These are phyloP conservation scores for Skeletonema marinoi DNA, from an alignment of 108 stramenopile genomes.

Conservation along the genomic window DNA sequence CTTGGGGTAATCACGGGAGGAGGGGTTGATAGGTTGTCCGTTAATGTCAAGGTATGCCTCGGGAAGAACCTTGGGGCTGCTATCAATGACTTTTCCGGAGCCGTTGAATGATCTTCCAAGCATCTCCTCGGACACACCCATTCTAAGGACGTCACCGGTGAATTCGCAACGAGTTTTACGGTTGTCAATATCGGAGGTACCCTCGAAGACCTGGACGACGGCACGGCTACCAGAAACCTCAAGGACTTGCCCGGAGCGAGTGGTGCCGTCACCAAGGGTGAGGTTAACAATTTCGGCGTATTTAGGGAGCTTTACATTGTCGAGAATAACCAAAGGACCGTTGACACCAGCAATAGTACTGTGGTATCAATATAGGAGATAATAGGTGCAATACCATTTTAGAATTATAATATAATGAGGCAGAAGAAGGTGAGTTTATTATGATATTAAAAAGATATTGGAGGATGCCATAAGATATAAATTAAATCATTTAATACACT, in stretches of 20 bases:
- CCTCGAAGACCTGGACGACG: conserved; percentile 99
- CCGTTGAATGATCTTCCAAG: conserved; percentile 98
- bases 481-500: conserved; percentile 20
- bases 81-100: conserved; percentile 98
- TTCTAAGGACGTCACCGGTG: conserved; percentile 98
- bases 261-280: conserved; percentile 92
- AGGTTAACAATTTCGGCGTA: conserved; percentile 99
- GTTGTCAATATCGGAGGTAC: conserved; percentile 99
- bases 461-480: background rate
- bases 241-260: conserved; percentile 96
- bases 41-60: conserved; percentile 99
- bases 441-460: background rate
- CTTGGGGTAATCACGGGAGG: conserved; percentile 98
- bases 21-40: conserved; percentile 99
- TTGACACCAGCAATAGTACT: conserved; percentile 98
- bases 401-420: background rate
- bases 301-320: conserved; percentile 99
- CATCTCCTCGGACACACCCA: conserved; percentile 99
- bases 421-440: background rate
- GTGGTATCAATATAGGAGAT: conserved; percentile 22
- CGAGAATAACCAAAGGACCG: conserved; percentile 98
- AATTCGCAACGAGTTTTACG: conserved; percentile 96
- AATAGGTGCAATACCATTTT: background rate
- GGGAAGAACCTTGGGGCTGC: conserved; percentile 97
- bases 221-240: conserved; percentile 97